Base-by-base conservation (phyloP, 2,329 filamentous ascomycete genomes). In the Mycocentrospora acerina region DNA sequence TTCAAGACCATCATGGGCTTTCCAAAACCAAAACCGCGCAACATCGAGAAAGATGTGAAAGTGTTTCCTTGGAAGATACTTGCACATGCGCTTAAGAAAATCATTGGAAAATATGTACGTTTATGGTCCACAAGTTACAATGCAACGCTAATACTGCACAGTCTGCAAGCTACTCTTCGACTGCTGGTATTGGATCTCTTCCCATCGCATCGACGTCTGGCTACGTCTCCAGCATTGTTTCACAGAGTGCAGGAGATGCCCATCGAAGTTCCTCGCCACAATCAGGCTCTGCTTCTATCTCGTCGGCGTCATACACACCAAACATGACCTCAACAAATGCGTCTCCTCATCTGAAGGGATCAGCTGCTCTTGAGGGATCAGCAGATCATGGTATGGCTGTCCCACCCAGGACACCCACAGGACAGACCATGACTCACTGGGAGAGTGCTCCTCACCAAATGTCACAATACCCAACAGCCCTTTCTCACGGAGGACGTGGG, bases 1-100 rank as follows among this genome's bases (percentile, higher is more conserved):
- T 97, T 97, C 82, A 96, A 96, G 73, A 79, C 96, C 57, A 97
- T 98, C 71, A 98, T 98, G 93, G 88, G 83, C 2, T 97, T 97
- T 62, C 89, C 90, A 10, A 88, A 86, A 44, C 93, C 93, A 2
- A 97, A 97, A 70, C 93, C 93, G 13, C 80, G 93, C 47, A 96
- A 97, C 62, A 98, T 98, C 51, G 93, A 97, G 74, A 98, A 98
- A 73, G 91, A 97, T 60, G 90, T 98, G 63, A 98, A 98, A 72
- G 93, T 97, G 10, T 98, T 97, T 62, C 86, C 90, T 4, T 98
- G 93, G 93, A 93, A 90, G 68, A 88, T 93, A 44, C 77, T 98
- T 29, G 80, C 81, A 32, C 80, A 83, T 44, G 91, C 93, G 0
- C 77, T 98, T 51, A 95, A 94, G 78, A 98, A 98, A 76, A 97